Base-by-base conservation (phyloP, 768 basidiomycete genomes). In the Macrolepiota fuliginosa region DNA sequence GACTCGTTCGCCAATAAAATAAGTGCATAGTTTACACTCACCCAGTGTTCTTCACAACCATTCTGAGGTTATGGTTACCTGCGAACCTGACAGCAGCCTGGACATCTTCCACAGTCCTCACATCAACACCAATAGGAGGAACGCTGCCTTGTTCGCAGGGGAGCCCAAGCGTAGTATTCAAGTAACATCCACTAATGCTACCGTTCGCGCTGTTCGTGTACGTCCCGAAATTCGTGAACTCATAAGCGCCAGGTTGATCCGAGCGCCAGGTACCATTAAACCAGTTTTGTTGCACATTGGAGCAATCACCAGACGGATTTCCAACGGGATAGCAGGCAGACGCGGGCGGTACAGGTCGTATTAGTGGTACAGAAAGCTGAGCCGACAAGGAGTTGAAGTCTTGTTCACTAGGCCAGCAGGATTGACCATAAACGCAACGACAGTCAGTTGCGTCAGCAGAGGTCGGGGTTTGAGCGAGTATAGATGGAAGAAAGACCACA, bases 91-190 rank as follows among this genome's bases (percentile, higher is more conserved):
- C 70, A 1, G 77, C 71, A 24, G 73, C 75, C 64, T 79, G 79
- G 3, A 82, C 65, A 57, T 82, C 81, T 3, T 60, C 58, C 0
- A 71, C 70, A 0, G 68, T 72, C 4, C 75, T 70, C 0, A 77
- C 77, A 56, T 81, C 77, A 1, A 80, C 78, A 1, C 75, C 77
- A 15, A 75, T 63, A 2, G 75, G 70, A 1, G 81, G 74, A 1
- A 82, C 72, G 51, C 73, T 76, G 12, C 81, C 81, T 63, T 81
- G 81, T 1, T 70, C 67, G 58, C 81, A 83, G 5, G 77, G 73
- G 13, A 72, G 47, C 3, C 75, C 76, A 1, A 80, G 66, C 51
- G 40, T 42, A 42, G 40, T 42, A 13, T 42, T 42, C 40, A 45
- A 15, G 19, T 45, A 45, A n/a, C 42, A 45, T 45, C 17, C 42